These are phyloP conservation scores for Aspergillus caelatus DNA, from an alignment of 2,329 filamentous ascomycete genomes.

Conservation along the genomic window DNA sequence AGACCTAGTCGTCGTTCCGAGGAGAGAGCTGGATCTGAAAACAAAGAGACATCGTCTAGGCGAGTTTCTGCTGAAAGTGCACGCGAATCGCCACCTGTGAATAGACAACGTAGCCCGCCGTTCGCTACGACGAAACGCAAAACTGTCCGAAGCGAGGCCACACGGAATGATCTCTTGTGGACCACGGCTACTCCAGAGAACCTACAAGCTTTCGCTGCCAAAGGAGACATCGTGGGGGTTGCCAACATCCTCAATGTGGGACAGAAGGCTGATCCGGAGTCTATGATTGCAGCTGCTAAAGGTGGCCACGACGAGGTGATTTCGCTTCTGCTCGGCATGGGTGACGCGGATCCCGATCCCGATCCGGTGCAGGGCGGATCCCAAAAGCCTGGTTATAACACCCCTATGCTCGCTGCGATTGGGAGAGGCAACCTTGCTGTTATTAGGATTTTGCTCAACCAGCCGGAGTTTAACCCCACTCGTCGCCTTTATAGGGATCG, in stretches of 20 bases:
- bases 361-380: slow-evolving; percentile 58
- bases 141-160: slow-evolving; percentile 53
- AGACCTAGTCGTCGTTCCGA: slow-evolving; percentile 48
- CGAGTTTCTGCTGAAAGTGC: slow-evolving; percentile 50
- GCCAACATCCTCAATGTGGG: slow-evolving; percentile 53
- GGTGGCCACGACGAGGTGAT: slow-evolving; percentile 89
- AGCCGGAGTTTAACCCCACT: slow-evolving; percentile 80
- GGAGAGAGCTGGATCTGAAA: slow-evolving; percentile 40
- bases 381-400: slow-evolving; percentile 72
- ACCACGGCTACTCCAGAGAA: slow-evolving; percentile 55
- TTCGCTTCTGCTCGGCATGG: slow-evolving; percentile 73
- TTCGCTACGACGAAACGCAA: slow-evolving; percentile 42
- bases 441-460: slow-evolving; percentile 75
- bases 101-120: slow-evolving; percentile 45
- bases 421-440: slow-evolving; percentile 85
- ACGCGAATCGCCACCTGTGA: slow-evolving; percentile 46
- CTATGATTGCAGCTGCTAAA: slow-evolving; percentile 86
- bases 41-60: slow-evolving; percentile 44
- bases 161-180: slow-evolving; percentile 54
- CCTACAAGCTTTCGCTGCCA: slow-evolving; percentile 51
- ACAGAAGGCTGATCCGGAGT: slow-evolving; percentile 72
- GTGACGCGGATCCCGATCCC: slow-evolving; percentile 69
- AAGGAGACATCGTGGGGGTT: slow-evolving; percentile 53
- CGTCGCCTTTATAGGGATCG: slow-evolving; percentile 71
- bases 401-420: slow-evolving; percentile 92